phyloP scores from a whole-genome alignment of 768 basidiomycete genomes.

The Suillus plorans region DNA sequence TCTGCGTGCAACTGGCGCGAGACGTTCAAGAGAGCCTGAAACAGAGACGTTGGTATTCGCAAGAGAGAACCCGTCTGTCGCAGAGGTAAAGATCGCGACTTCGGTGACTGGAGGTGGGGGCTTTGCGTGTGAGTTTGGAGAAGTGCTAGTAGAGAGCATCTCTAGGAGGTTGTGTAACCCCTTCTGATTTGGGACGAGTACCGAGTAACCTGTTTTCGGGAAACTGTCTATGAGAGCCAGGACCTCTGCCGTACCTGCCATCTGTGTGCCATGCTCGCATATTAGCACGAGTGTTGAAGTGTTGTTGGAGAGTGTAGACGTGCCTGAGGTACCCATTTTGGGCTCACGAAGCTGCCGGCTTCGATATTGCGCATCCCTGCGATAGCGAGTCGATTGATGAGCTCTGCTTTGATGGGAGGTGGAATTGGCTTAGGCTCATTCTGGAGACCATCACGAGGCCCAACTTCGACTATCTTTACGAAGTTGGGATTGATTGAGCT shows the following conservation, averaged over 20 bases:
- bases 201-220: slow-evolving; percentile 66
- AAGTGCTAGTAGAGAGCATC: slow-evolving; percentile 41
- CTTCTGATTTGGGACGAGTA: slow-evolving; percentile 78
- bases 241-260: slow-evolving; percentile 84
- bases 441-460: slow-evolving; percentile 89
- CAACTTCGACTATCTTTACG: slow-evolving; percentile 78
- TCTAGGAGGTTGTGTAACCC: slow-evolving; percentile 69
- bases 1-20: slow-evolving; percentile 58
- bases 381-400: slow-evolving; percentile 69
- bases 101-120: slow-evolving; percentile 67
- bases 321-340: slow-evolving; percentile 93
- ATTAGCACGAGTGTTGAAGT: not conserved
- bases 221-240: slow-evolving; percentile 54
- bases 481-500: slow-evolving; percentile 1
- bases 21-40: slow-evolving; percentile 63
- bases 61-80: slow-evolving; percentile 81
- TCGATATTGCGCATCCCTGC: slow-evolving; percentile 76
- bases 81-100: slow-evolving; percentile 86
- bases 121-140: slow-evolving; percentile 26
- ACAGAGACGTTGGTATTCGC: slow-evolving; percentile 84
- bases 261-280: slow-evolving; percentile 44
- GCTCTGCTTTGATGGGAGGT: slow-evolving; percentile 71
- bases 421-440: slow-evolving; percentile 79
- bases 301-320: slow-evolving; percentile 14
- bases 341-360: slow-evolving; percentile 88